Base-by-base conservation (phyloP, 768 basidiomycete genomes). In the Strobilomyces dryophilus region DNA sequence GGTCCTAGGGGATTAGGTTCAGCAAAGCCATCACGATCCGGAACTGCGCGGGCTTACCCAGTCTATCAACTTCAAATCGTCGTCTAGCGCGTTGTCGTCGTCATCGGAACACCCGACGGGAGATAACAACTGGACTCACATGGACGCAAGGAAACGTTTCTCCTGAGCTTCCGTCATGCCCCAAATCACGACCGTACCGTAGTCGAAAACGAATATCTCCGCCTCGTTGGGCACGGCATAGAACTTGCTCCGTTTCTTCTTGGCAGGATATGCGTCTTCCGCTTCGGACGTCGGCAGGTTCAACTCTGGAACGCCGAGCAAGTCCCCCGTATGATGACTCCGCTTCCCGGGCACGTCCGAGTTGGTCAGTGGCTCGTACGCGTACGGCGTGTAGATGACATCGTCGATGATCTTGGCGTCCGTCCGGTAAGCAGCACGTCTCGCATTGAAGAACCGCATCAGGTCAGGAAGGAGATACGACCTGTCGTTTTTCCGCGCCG, bases 151-250 rank as follows among this genome's bases (percentile, higher is more conserved):
- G 63, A 98, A 93, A 9, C 93, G 78, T 68, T 82, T 89, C 74
- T 98, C 95, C 64, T 97, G 91, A 6, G 83, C 76, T 66, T 97
- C 92, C 36, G 90, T 87, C 94, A 98, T 97, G 24, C 95, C 95
- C 95, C 95, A 98, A 47, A 95, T 90, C 24, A 98, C 95, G 26
- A 95, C 89, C 0, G 92, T 94, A 12, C 95, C 95, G 66, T 95
- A 97, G 57, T 87, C 82, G 70, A 97, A 98, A 58, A 97, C 72
- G 68, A 95, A 97, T 50, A 97, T 88, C 70, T 97, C 95, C 9
- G 89, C 88, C 58, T 87, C 85, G 31, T 78, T 79, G 6, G 83
- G 77, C 34, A 80, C 75, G 29, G 83, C 77, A 60, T 85, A 71
- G 63, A 87, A 89, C 69, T 84, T 86, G 65, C 80, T 85, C 55